These are phyloP conservation scores for Suillus occidentalis DNA, from an alignment of 768 basidiomycete species.

Conservation along the genomic window DNA sequence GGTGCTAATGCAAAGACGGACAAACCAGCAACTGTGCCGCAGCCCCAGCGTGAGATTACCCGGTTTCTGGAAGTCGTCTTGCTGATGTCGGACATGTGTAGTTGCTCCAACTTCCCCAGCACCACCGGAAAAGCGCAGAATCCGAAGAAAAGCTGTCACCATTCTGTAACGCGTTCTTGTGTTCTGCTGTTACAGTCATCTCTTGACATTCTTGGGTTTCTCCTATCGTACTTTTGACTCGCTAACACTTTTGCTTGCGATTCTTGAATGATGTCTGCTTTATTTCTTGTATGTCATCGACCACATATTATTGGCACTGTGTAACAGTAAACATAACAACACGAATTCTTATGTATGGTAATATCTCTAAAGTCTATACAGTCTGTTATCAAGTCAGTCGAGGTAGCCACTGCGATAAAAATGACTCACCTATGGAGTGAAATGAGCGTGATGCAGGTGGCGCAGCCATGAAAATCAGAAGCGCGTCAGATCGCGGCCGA, in stretches of 20 bases:
- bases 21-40: neutral
- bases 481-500: conserved; percentile 70
- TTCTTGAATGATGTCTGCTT: neutral
- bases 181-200: neutral
- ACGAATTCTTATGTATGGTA: conserved; percentile 7
- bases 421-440: conserved; percentile 20
- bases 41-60: conserved; percentile 7
- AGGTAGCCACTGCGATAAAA: conserved; percentile 18
- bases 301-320: conserved; percentile 3
- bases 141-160: conserved; percentile 28
- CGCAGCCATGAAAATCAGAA: conserved; percentile 42
- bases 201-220: neutral
- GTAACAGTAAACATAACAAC: conserved; percentile 5
- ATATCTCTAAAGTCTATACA: conserved; percentile 13
- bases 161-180: conserved; percentile 20
- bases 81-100: neutral
- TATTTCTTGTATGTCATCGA: conserved; percentile 1
- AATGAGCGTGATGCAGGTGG: conserved; percentile 1
- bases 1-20: conserved; percentile 9
- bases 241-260: neutral
- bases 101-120: conserved; percentile 2
- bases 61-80: neutral
- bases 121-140: conserved; percentile 27
- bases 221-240: conserved; percentile 6
- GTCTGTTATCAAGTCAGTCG: neutral